Evolutionary conservation across 2,329 filamentous ascomycete species (phyloP).

Genomic region (Xylariaceae sp.): DNA sequence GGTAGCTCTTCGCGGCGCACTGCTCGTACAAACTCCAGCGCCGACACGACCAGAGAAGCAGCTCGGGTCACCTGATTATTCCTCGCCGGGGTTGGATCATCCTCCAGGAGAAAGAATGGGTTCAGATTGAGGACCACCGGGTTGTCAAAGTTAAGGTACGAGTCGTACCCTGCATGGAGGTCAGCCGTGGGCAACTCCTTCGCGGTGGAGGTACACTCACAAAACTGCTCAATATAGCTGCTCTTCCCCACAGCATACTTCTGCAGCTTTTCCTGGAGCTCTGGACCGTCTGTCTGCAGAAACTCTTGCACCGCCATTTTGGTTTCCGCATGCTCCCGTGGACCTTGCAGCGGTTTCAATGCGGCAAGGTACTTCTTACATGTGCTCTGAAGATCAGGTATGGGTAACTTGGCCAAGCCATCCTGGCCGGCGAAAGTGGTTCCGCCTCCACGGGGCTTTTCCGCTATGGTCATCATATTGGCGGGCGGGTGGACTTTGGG

Average conservation of each 20-base stretch:
- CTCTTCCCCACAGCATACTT: conserved; percentile 84
- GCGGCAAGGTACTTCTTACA: conserved; percentile 73
- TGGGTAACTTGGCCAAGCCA: conserved; percentile 81
- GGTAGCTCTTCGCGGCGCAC: conserved; percentile 88
- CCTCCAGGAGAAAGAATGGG: conserved; percentile 93
- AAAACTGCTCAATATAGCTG: conserved; percentile 98
- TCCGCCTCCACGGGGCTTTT: conserved; percentile 54
- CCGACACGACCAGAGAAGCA: conserved; percentile 83
- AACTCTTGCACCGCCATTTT: conserved; percentile 76
- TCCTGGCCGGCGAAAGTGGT: conserved; percentile 89
- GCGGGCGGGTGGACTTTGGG: conserved; percentile 23
- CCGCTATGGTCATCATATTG: conserved; percentile 24
- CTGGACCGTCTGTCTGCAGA: conserved; percentile 69
- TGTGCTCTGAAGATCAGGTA: conserved; percentile 75
- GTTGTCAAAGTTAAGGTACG: conserved; percentile 95
- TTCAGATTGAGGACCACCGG: conserved; percentile 96
- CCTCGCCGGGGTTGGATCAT: conserved; percentile 90
- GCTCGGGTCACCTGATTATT: conserved; percentile 96
- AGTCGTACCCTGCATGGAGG: conserved; percentile 75
- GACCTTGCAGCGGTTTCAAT: conserved; percentile 71
- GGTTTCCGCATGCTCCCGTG: conserved; percentile 77
- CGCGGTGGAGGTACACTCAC: conserved; percentile 46
- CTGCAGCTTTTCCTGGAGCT: conserved; percentile 81
- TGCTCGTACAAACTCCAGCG: conserved; percentile 85
- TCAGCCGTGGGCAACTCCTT: conserved; percentile 10